Evolutionary conservation across 352 stramenopile genomes (phyloP), one percentile per base, ranked within the genome.

Genomic region (Pythium oligandrum): DNA sequence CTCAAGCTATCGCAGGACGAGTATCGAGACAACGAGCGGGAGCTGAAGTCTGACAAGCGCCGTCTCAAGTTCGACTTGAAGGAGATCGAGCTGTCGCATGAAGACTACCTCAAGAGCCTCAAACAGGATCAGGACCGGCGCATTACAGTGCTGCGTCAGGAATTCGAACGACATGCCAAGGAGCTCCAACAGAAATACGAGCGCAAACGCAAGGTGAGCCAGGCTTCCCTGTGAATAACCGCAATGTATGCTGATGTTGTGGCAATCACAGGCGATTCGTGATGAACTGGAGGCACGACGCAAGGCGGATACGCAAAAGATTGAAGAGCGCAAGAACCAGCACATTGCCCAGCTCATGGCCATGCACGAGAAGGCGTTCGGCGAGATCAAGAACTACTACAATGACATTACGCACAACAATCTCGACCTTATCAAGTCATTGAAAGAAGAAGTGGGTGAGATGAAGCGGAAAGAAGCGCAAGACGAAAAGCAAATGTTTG

Each of bases 331-430:
- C 44, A 98, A 98, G 64, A 94, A 97, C 65, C 55, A 78, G 44
- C 92, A 97, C 61, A 97, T 98, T 44, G 83, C 89, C 11, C 66
- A 83, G 51, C 78, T 98, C 50, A 98, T 98, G 89, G 83, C 86
- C 10, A 77, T 78, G 2, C 93, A 98, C 61, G 86, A 97, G 59
- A 95, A 97, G 56, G 90, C 90, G 4, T 98, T 98, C 63, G 77
- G 78, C 1, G 93, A 98, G 59, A 98, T 98, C 70, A 98, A 98
- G 59, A 96, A 96, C 53, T 98, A 98, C 72, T 98, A 98, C 85
- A 98, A 96, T 66, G 92, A 98, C 58, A 98, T 98, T 57, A 98
- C 92, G 40, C 93, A 98, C 69, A 98, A 97, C 64, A 98, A 98
- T 66, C 63, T 98, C n/a, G 93, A 98, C 55, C 66, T 98, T 31